phyloP scores from a whole-genome alignment of 441 rosid species.

The Populus hybrid region DNA sequence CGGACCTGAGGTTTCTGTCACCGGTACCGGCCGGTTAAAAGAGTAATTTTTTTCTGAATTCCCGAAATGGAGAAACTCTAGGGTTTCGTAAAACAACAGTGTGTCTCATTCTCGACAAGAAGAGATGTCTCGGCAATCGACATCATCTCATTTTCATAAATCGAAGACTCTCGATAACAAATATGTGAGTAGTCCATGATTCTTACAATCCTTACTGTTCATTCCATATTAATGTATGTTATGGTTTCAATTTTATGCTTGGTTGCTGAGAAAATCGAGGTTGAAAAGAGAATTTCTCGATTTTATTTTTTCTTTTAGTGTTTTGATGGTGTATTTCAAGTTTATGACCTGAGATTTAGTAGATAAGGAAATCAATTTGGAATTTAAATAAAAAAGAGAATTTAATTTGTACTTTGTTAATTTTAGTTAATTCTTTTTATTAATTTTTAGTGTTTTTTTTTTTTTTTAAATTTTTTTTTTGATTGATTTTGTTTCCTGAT shows the following conservation, averaged over 20 bases:
- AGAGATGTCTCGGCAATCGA: slow-evolving; percentile 75
- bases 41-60: background rate
- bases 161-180: slow-evolving; percentile 98
- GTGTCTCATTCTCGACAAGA: background rate
- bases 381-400: background rate
- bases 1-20: background rate
- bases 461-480: no score
- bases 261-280: background rate
- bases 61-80: slow-evolving; percentile 10
- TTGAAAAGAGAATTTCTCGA: background rate
- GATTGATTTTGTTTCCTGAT: background rate
- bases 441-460: background rate
- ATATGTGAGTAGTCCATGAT: slow-evolving; percentile 52
- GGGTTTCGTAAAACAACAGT: slow-evolving; percentile 1
- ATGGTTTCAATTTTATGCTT: background rate
- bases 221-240: background rate
- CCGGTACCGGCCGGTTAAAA: background rate
- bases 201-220: background rate
- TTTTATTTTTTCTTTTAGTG: background rate
- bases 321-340: background rate
- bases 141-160: slow-evolving; percentile 76
- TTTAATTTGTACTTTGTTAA: background rate
- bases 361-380: background rate
- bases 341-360: background rate
- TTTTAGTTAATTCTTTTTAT: background rate